These are phyloP conservation scores for Neurospora crassa DNA, from an alignment of 2,329 filamentous ascomycete species.

Conservation along the genomic window DNA sequence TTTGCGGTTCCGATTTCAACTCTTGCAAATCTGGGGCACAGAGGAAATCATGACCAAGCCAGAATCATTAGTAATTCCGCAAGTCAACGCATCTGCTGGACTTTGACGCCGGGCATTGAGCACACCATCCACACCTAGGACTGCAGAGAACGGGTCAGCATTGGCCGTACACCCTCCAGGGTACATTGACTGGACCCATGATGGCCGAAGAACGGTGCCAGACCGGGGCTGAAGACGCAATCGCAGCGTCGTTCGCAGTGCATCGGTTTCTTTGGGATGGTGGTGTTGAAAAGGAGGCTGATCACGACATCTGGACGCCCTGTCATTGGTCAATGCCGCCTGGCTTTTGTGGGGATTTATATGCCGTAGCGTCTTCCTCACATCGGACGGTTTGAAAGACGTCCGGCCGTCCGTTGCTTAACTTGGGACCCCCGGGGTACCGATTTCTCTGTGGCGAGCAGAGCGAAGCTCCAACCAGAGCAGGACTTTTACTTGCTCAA, in stretches of 20 bases:
- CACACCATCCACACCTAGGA: neutral
- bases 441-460: neutral
- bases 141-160: neutral
- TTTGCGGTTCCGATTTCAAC: neutral
- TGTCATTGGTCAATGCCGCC: slow-evolving; percentile 15
- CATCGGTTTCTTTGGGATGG: slow-evolving; percentile 12
- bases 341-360: slow-evolving; percentile 13
- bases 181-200: neutral
- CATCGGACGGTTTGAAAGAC: neutral
- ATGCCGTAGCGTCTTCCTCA: slow-evolving; percentile 3
- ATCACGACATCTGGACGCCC: slow-evolving; percentile 18
- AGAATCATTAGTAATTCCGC: slow-evolving; percentile 6
- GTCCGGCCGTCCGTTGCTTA: neutral
- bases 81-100: neutral
- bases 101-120: neutral
- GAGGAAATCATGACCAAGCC: neutral
- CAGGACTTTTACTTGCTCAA: neutral
- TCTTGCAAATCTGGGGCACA: neutral
- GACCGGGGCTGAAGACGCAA: slow-evolving; percentile 17
- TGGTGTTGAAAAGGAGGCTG: slow-evolving; percentile 18
- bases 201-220: neutral
- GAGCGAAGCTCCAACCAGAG: neutral
- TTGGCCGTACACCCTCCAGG: neutral
- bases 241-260: slow-evolving; percentile 4
- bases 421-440: neutral